A percentile compares a stretch with the other conserved stretches of the same genome.
Evolutionary conservation across 371 early-diverging fungal species (phyloP).

Genomic region (Actinomucor elegans): DNA sequence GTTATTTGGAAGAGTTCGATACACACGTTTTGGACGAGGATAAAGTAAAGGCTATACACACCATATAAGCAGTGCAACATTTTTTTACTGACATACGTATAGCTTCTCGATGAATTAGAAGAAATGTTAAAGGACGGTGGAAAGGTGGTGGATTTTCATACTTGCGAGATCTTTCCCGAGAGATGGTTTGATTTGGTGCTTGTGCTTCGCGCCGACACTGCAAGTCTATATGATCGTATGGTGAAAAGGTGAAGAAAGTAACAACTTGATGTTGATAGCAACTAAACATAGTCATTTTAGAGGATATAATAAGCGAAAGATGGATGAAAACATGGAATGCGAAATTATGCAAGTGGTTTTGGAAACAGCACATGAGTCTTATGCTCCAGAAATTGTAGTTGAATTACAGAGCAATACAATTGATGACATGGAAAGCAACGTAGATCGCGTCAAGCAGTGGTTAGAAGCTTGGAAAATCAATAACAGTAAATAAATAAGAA

Average conservation of each 20-base stretch:
- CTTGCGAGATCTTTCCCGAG: constrained; percentile 93
- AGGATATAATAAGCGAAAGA: constrained; percentile 87
- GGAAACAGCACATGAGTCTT: constrained; percentile 88
- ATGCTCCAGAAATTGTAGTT: constrained; percentile 78
- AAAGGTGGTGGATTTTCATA: constrained; percentile 91
- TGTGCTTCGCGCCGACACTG: constrained; percentile 83
- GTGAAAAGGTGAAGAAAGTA: constrained; percentile 62
- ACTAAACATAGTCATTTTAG: constrained; percentile 33
- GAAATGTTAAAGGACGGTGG: constrained; percentile 77
- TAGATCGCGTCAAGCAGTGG: constrained; percentile 73
- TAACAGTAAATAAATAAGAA: constrained; percentile 27
- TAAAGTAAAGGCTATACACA: constrained; percentile 58
- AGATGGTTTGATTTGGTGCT: constrained; percentile 97
- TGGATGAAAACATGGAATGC: constrained; percentile 95
- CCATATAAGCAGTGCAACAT: not conserved
- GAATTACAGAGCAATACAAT: constrained; percentile 79
- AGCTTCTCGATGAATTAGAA: constrained; percentile 89
- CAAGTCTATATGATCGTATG: constrained; percentile 83
- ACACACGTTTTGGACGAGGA: constrained; percentile 93
- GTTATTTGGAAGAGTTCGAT: constrained; percentile 87
- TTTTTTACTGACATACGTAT: not conserved
- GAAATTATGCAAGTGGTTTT: constrained; percentile 98
- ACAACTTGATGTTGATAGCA: not conserved
- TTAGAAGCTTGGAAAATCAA: constrained; percentile 51
- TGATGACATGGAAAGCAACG: constrained; percentile 91